Percentiles rank a stretch among this genome's conserved stretches.
These are phyloP conservation scores for Hypoxylon trugodes DNA, from an alignment of 495 filamentous ascomycete genomes.

Conservation along the genomic window DNA sequence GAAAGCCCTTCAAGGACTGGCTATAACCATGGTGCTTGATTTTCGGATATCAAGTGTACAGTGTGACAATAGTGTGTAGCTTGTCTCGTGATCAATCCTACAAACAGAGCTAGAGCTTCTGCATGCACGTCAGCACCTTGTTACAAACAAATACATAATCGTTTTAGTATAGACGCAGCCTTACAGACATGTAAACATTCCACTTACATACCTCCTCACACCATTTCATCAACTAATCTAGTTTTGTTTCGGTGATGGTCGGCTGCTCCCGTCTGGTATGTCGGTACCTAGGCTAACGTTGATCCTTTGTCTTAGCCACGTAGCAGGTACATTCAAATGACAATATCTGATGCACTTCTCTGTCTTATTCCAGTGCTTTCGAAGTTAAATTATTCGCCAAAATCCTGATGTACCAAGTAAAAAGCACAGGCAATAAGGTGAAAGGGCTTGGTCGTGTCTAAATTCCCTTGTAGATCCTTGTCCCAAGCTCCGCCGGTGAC, in stretches of 20 bases:
- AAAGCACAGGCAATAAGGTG: slow-evolving; percentile 11
- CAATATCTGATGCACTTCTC: slow-evolving; percentile 8
- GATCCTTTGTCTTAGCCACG: slow-evolving; percentile 10
- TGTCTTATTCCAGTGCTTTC: slow-evolving; percentile 24
- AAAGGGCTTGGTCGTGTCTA: slow-evolving; percentile 12
- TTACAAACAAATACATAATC: no score
- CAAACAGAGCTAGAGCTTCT: neutral
- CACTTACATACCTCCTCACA: slow-evolving; percentile 12
- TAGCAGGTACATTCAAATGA: slow-evolving; percentile 5
- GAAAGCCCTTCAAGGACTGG: no score
- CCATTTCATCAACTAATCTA: neutral
- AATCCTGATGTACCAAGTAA: slow-evolving; percentile 7
- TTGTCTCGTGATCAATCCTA: neutral
- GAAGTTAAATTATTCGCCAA: neutral
- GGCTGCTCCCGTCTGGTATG: slow-evolving; percentile 24
- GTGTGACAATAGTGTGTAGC: neutral
- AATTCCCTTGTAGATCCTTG: slow-evolving; percentile 28
- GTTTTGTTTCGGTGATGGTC: slow-evolving; percentile 4
- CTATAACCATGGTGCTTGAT: no score
- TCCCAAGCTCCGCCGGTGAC: slow-evolving; percentile 35
- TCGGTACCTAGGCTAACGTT: slow-evolving; percentile 4
- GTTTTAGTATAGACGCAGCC: slow-evolving; percentile 11
- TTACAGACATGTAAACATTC: no score
- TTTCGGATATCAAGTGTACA: no score
- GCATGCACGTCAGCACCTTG: no score